A percentile compares a stretch with the other conserved stretches of the same genome.
These are phyloP conservation scores for Colletotrichum echinochloae DNA, from an alignment of 2,329 filamentous ascomycete species.

Conservation along the genomic window DNA sequence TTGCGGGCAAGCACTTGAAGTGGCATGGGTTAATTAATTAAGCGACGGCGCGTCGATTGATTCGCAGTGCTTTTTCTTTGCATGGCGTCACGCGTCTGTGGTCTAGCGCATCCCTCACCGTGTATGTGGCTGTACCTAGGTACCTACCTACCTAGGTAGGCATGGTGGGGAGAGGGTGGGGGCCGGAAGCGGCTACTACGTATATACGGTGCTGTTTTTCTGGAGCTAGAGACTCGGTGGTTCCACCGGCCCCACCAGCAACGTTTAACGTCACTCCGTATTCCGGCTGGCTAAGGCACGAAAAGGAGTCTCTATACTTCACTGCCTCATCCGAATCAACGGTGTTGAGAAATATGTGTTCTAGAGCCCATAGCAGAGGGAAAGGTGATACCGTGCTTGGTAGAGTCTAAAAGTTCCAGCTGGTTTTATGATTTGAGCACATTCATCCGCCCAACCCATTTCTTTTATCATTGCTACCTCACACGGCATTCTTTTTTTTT, in stretches of 20 bases:
- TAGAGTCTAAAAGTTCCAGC: not conserved
- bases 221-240: not conserved
- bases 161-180: too few species aligned
- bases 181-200: constrained; percentile 3
- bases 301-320: not conserved
- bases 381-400: not conserved
- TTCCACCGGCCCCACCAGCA: constrained; percentile 18
- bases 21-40: constrained; percentile 13
- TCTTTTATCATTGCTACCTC: not conserved
- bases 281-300: not conserved
- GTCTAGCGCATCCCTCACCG: constrained; percentile 26
- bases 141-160: too few species aligned
- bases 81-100: constrained; percentile 31
- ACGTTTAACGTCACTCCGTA: not conserved
- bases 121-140: constrained; percentile 2
- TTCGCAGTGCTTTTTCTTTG: not conserved
- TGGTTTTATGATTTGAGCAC: too few species aligned
- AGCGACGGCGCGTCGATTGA: constrained; percentile 12
- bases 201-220: not conserved
- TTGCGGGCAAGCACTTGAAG: constrained; percentile 15
- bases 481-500: too few species aligned
- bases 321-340: too few species aligned
- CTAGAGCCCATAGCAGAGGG: not conserved
- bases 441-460: not conserved
- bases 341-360: too few species aligned